Evolutionary conservation across 2,329 filamentous ascomycete genomes (phyloP).

Genomic region (Chrysosporium queenslandicum): DNA sequence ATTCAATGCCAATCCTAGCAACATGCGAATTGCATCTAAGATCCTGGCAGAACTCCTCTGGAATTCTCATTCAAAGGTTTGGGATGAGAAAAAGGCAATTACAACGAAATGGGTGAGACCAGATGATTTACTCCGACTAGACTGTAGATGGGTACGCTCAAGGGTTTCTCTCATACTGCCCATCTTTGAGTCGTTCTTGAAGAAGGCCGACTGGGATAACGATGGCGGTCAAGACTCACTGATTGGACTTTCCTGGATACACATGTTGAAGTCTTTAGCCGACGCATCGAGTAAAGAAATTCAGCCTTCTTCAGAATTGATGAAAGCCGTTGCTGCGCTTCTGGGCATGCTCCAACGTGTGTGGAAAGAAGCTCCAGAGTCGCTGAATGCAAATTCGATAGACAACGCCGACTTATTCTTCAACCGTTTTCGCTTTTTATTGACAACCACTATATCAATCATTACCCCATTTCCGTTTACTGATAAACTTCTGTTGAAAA

Average conservation of each 20-base stretch:
- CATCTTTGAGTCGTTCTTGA: slow-evolving; percentile 39
- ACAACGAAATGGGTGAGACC: slow-evolving; percentile 49
- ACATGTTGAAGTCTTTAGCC: slow-evolving; percentile 52
- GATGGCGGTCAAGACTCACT: slow-evolving; percentile 31
- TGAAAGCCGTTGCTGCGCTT: slow-evolving; percentile 63
- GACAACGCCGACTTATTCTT: slow-evolving; percentile 33
- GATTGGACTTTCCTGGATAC: slow-evolving; percentile 51
- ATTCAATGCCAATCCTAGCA: slow-evolving; percentile 41
- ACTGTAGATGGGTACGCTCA: slow-evolving; percentile 76
- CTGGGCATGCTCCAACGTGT: slow-evolving; percentile 59
- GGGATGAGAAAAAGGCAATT: slow-evolving; percentile 63
- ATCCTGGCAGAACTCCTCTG: slow-evolving; percentile 62
- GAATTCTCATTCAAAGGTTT: slow-evolving; percentile 46
- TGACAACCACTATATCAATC: slow-evolving; percentile 41
- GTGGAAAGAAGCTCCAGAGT: slow-evolving; percentile 54
- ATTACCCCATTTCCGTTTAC: slow-evolving; percentile 44
- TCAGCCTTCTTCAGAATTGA: slow-evolving; percentile 74
- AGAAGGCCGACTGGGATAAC: slow-evolving; percentile 39
- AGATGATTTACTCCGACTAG: slow-evolving; percentile 72
- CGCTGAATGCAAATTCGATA: slow-evolving; percentile 26
- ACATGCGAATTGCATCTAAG: slow-evolving; percentile 51
- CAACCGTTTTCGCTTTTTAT: slow-evolving; percentile 43
- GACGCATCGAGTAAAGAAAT: slow-evolving; percentile 69
- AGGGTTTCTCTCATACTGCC: slow-evolving; percentile 58
- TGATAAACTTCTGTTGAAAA: slow-evolving; percentile 42